Percentiles rank a stretch among this genome's conserved stretches.
phyloP scores from a whole-genome alignment of 768 basidiomycete genomes.

The Xerocomellus amylosporus region DNA sequence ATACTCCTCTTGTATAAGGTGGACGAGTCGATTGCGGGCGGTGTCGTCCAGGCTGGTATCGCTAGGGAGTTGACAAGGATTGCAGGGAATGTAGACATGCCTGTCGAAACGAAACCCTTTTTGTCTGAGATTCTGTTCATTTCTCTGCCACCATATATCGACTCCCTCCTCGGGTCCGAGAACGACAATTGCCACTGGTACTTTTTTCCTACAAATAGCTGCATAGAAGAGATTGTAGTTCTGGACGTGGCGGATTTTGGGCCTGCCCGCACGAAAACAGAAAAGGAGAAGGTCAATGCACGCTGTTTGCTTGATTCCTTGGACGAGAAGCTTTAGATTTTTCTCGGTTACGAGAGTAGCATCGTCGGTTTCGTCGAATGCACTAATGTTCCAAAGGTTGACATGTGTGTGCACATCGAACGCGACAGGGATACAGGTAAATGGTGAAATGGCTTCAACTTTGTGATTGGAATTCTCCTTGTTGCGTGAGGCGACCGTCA shows the following conservation, averaged over 20 bases:
- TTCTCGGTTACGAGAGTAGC: slow-evolving; percentile 11
- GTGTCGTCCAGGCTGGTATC: not conserved
- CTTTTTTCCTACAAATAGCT: slow-evolving; percentile 31
- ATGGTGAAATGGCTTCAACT: not conserved
- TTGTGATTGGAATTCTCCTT: not conserved
- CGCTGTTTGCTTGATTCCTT: slow-evolving; percentile 10
- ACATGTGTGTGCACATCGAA: slow-evolving; percentile 10
- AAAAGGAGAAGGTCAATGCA: slow-evolving; percentile 27
- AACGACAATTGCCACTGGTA: slow-evolving; percentile 29
- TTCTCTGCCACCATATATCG: slow-evolving; percentile 29
- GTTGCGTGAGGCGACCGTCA: not conserved
- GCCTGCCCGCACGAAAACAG: slow-evolving; percentile 28
- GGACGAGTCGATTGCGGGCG: not conserved
- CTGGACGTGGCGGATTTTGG: slow-evolving; percentile 14
- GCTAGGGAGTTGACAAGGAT: not conserved
- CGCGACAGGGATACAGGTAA: slow-evolving; percentile 1
- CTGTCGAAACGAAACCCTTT: slow-evolving; percentile 23
- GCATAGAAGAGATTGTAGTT: slow-evolving; percentile 33
- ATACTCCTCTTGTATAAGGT: slow-evolving; percentile 12
- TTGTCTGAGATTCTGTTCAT: slow-evolving; percentile 18
- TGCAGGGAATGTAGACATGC: slow-evolving; percentile 25
- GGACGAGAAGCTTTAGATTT: slow-evolving; percentile 16
- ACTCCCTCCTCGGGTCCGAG: slow-evolving; percentile 32
- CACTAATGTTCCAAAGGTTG: slow-evolving; percentile 17
- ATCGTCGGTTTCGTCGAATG: slow-evolving; percentile 14